A percentile compares a stretch with the other conserved stretches of the same genome.
Evolutionary conservation across 345 rosid species (phyloP).

Genomic region (Jatropha curcas): DNA sequence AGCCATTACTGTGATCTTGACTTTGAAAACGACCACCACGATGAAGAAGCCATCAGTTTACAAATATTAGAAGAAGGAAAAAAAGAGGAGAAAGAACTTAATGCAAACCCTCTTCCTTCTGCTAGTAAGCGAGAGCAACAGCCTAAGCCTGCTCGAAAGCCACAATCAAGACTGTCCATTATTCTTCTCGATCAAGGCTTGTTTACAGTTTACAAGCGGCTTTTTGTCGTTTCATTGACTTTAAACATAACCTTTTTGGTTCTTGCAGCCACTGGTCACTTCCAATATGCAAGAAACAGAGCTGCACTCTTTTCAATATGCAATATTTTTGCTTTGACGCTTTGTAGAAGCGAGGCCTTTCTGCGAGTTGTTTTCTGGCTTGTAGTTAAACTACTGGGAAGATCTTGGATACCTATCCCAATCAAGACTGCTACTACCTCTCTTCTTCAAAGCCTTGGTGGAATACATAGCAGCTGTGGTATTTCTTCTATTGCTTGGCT

Average conservation of each 20-base stretch:
- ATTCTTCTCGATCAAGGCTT: conserved; percentile 84
- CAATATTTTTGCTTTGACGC: conserved; percentile 63
- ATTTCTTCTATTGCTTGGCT: conserved; percentile 79
- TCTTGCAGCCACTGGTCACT: conserved; percentile 65
- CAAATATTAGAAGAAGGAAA: background rate
- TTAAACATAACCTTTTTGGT: conserved; percentile 54
- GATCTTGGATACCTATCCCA: conserved; percentile 51
- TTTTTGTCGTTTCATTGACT: conserved; percentile 41
- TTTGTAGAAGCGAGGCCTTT: conserved; percentile 76
- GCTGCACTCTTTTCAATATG: conserved; percentile 64
- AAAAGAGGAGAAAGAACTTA: no score
- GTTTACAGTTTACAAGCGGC: conserved; percentile 70
- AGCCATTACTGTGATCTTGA: background rate
- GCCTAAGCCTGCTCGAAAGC: background rate
- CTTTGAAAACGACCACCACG: no score
- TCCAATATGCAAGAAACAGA: conserved; percentile 59
- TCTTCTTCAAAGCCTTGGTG: conserved; percentile 75
- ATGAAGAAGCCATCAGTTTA: background rate
- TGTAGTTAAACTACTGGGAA: conserved; percentile 51
- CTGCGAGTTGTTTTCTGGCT: conserved; percentile 59
- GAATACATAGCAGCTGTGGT: conserved; percentile 80
- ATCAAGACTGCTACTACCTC: conserved; percentile 65
- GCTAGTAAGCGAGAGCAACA: no score
- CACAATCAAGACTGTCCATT: conserved; percentile 53
- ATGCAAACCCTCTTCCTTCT: no score